Evolutionary conservation across 306 rosid genomes (phyloP), one percentile per base, ranked within the genome.

Genomic region (Vicia faba): DNA sequence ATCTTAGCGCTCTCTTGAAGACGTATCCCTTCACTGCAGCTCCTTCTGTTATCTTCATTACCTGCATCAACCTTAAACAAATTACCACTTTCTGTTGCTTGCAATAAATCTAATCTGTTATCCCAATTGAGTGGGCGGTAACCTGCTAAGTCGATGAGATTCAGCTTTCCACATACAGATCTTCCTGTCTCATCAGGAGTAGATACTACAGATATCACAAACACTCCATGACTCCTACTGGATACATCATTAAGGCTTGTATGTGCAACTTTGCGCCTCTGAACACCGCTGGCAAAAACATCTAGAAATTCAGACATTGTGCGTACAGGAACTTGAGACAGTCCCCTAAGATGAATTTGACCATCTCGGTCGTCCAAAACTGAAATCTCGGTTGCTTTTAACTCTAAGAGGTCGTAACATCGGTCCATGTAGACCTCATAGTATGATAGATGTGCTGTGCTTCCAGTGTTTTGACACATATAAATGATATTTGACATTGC

Each of bases 141-240:
- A 89, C 97, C 99, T 80, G 99, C 99, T 71, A 93, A 81, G 80
- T 93, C 99, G 79, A 90, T 88, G 75, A 93, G 99, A 70, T 93
- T 93, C 86, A 93, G 69, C 85, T 90, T 93, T 51, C 97, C 99
- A 51, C 72, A 72, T 56, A 86, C 38, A 55, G 51, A 19, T 54
- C 64, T 36, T 20, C 69, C 80, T 29, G 78, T 63, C 35, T 73
- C 83, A 71, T 75, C 86, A 3, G 62, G 55, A 59, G 91, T 80
- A 61, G 88, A 89, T 55, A 93, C 85, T 62, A 93, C 85, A 41
- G 86, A 69, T 72, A 93, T 88, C 69, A 90, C 87, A 67, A 93
- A 90, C 60, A 93, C 95, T 46, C 90, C 97, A 64, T 93, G 99
- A 76, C 97, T 93, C 78, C 99, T 85, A 72, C 97, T 93, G 2